Evolutionary conservation across 2,329 filamentous ascomycete genomes (phyloP).

Genomic region (Talaromyces sp.): DNA sequence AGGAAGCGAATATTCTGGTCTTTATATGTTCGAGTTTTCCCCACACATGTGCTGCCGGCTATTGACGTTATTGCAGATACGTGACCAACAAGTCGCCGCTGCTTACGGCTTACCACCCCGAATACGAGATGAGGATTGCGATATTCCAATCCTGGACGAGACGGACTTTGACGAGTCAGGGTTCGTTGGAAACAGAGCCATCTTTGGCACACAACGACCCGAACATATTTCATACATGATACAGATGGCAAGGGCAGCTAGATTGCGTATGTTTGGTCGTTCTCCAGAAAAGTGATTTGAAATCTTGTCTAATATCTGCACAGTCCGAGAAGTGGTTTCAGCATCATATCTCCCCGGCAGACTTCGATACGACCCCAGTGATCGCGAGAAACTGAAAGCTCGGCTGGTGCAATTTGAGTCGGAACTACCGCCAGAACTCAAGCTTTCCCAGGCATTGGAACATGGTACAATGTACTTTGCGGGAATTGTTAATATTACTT

Average conservation of each 20-base stretch:
- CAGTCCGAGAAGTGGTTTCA: conserved; percentile 38
- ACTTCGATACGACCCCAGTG: conserved; percentile 23
- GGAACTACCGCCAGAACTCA: conserved; percentile 34
- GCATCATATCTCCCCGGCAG: conserved; percentile 34
- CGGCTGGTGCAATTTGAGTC: conserved; percentile 42
- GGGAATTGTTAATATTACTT: conserved; percentile 44
- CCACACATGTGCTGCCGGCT: too few species aligned
- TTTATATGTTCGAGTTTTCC: conserved; percentile 39
- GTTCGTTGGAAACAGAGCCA: conserved; percentile 22
- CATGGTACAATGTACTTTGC: conserved; percentile 37
- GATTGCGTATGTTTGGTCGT: conserved; percentile 29
- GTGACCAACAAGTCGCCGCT: conserved; percentile 48
- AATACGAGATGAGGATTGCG: conserved; percentile 50
- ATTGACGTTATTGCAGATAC: conserved; percentile 30
- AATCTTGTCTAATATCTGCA: background rate
- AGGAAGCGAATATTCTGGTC: conserved; percentile 54
- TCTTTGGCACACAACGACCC: conserved; percentile 31
- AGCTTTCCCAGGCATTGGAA: conserved; percentile 29
- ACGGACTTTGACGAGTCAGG: conserved; percentile 38
- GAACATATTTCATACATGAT: conserved; percentile 35
- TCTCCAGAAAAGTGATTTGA: background rate
- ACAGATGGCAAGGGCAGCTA: conserved; percentile 40
- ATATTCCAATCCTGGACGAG: conserved; percentile 39
- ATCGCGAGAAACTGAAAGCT: conserved; percentile 26
- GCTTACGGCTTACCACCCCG: conserved; percentile 46